Conservation (phyloP, 345 rosid genomes). For the Carallia pectinifolia region DNA sequence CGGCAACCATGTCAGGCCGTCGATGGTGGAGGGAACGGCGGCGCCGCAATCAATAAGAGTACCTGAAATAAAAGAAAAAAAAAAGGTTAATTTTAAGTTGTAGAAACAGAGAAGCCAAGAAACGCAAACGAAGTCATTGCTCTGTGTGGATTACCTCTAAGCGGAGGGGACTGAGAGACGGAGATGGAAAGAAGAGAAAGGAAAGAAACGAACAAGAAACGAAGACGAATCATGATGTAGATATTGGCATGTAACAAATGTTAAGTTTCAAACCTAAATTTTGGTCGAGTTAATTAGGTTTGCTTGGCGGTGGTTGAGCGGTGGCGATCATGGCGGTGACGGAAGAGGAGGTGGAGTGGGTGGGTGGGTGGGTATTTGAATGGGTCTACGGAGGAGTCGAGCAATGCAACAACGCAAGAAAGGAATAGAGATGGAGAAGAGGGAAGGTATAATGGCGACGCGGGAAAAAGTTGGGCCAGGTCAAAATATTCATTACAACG, state of each 20-base stretch:
- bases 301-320: neutral
- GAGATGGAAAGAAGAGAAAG: constrained; percentile 40
- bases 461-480: constrained; percentile 46
- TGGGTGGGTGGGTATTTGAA: constrained; percentile 29
- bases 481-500: constrained; percentile 12
- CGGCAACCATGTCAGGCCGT: constrained; percentile 58
- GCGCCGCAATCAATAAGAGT: constrained; percentile 79
- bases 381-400: constrained; percentile 39
- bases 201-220: constrained; percentile 22
- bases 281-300: constrained; percentile 3
- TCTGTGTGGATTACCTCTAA: constrained; percentile 28
- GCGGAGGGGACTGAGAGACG: constrained; percentile 36
- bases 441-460: constrained; percentile 40
- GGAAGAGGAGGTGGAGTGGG: too few species aligned
- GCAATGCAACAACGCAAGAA: constrained; percentile 38
- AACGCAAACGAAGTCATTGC: neutral
- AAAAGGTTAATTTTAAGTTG: neutral
- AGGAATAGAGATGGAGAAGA: constrained; percentile 44
- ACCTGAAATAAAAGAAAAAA: constrained; percentile 22
- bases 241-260: constrained; percentile 2
- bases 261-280: too few species aligned
- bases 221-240: neutral
- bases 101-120: too few species aligned
- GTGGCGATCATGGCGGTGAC: constrained; percentile 15
- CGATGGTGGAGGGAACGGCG: constrained; percentile 26